Percentiles rank a stretch among this genome's conserved stretches.
These are phyloP conservation scores for Neurospora sp. DNA, from an alignment of 495 filamentous ascomycete genomes.

Conservation along the genomic window DNA sequence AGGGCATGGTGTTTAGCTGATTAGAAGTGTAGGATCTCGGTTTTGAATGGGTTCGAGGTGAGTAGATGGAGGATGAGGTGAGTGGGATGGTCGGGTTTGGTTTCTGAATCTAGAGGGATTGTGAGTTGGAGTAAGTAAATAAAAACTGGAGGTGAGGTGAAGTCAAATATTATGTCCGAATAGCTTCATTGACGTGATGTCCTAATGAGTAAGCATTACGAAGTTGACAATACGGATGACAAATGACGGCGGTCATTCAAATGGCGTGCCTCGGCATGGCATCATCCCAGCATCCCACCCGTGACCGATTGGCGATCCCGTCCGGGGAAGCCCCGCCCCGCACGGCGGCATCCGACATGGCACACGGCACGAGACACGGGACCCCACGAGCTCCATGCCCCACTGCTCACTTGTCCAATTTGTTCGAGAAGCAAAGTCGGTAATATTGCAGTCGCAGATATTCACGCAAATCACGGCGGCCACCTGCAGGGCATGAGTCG, in stretches of 20 bases:
- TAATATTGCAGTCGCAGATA: neutral
- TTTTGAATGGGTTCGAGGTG: neutral
- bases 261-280: neutral
- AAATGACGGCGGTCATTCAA: neutral
- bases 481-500: neutral
- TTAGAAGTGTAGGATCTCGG: neutral
- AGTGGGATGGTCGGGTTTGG: neutral
- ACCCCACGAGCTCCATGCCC: neutral
- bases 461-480: neutral
- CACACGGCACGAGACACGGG: neutral
- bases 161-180: neutral
- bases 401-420: neutral
- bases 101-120: neutral
- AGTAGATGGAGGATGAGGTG: neutral
- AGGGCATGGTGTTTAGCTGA: neutral
- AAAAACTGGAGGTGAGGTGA: neutral
- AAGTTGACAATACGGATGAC: neutral
- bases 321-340: neutral
- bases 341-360: neutral
- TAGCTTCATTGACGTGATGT: neutral
- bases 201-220: neutral
- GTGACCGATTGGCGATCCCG: neutral
- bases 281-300: neutral
- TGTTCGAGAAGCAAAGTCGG: neutral
- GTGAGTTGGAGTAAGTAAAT: neutral